phyloP scores from a whole-genome alignment of 371 early-diverging fungal species.

The Mycotypha africana region DNA sequence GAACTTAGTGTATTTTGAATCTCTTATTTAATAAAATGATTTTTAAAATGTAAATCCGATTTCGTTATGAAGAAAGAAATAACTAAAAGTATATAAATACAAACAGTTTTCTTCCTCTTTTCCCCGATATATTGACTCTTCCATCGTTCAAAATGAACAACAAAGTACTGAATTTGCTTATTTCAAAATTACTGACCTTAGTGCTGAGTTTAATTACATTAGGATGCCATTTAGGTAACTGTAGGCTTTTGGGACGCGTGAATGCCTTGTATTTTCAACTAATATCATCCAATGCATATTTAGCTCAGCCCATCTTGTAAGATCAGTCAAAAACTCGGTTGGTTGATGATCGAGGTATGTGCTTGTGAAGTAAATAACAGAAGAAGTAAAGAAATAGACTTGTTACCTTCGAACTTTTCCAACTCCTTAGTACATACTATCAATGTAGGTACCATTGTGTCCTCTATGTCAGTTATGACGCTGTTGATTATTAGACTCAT shows the following conservation, averaged over 20 bases:
- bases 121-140: not conserved
- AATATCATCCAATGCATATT: not conserved
- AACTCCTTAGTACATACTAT: conserved; percentile 40
- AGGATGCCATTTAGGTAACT: conserved; percentile 17
- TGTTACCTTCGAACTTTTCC: not conserved
- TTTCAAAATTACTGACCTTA: conserved; percentile 3
- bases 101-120: not conserved
- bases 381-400: not conserved
- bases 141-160: not conserved
- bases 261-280: not conserved
- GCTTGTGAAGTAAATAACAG: conserved; percentile 16
- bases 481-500: conserved; percentile 19
- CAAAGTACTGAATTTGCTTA: conserved; percentile 2
- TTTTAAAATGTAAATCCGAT: not conserved
- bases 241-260: not conserved
- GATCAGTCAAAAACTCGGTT: conserved; percentile 4
- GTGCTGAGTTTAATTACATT: conserved; percentile 7
- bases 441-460: conserved; percentile 33
- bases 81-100: not conserved
- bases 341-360: conserved; percentile 27
- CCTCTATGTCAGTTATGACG: conserved; percentile 20
- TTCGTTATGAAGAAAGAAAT: not conserved
- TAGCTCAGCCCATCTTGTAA: conserved; percentile 28
- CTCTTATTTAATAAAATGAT: not conserved
- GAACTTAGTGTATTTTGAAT: not conserved